Evolutionary conservation across 805 yeast genomes (phyloP), one percentile per base, ranked within the genome.

Genomic region (Ogataea nitratoaversa): DNA sequence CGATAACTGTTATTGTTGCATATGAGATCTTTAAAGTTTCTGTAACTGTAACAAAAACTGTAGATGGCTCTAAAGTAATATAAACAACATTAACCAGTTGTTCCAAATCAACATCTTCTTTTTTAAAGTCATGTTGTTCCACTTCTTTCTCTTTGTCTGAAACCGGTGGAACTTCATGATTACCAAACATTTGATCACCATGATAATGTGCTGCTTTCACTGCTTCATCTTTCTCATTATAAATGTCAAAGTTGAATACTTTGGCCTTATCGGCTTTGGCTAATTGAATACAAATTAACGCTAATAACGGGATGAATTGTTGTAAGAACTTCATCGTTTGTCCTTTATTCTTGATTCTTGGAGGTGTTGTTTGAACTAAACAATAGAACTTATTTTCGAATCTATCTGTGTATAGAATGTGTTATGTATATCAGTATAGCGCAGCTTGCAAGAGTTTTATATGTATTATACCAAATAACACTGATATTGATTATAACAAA

Each of bases 21-120:
- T 41, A 30, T 8, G 45, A 19, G 19, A 40, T 37, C 19, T 44
- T 45, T 6, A 49, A 40, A 7, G 61, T 54, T 30, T 45, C 43
- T 1, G 62, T 58, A 29, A 56, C 50, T 1, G 62, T 57, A 19
- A 54, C 43, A 35, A 32, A 49, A 25, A 57, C 49, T 1, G 60
- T 56, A 1, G 46, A 36, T 24, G 59, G 56, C 4, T 46, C 48
- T 13, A 52, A 32, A 2, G 63, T 57, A 19, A 55, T 46, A 46
- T 54, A 56, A 12, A 59, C 50, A 19, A 49, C 54, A 31, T 49
- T 54, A 24, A 50, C 52, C 14, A 45, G 35, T 31, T 50, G 50
- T 36, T 50, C 52, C 8, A 49, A 44, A 32, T 49, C 45, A 31
- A 49, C 41, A 3, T 47, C 49, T 17, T 41, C 48, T 14, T 27